Base-by-base conservation (phyloP, 257 asterid genomes). In the Nicotiana tomentosiformis region DNA sequence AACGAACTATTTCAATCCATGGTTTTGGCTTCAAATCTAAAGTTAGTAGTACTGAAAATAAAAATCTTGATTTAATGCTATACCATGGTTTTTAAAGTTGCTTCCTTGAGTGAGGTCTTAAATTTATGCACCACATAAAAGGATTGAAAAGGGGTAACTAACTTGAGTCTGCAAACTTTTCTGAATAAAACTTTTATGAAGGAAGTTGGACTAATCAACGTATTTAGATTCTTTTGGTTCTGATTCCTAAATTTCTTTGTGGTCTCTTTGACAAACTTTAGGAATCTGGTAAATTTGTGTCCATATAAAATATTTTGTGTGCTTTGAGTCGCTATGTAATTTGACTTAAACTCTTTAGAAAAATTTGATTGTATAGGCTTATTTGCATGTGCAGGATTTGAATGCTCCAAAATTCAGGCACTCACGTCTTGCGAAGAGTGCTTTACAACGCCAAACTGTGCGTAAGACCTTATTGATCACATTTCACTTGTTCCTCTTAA, bases 401-500 rank as follows among this genome's bases (percentile, higher is more conserved):
- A 93, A 91, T 89, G 91, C 93, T 82, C 93, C 97, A 29, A 96
- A 96, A 82, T 95, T 97, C 82, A 91, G 98, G 84, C 99, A 94
- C 82, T 90, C 98, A 66, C 91, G 91, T 72, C 87, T 96, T 78
- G 91, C 95, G 26, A 92, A 91, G 89, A 89, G 94, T 86, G 98
- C 98, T 66, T 85, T 92, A 65, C 94, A 85, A 58, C 95, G 93
- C 14, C 85, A 90, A 90, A 89, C 89, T 87, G 99, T 96, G 90
- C 93, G 97, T 85, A 76, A 76, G 80, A 76, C 65, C 46, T 76
- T 76, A 49, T 76, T 29, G 23, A 51, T 76, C 64, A 76, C 64
- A 76, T 53, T 43, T 51, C 16, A 51, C 43, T 76, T 76, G 65
- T 76, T 51, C 46, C 80, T 15, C 80, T 15, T 85, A 23, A 23